Conservation (phyloP, 169 alveolate species). For the Theileria sp. region DNA sequence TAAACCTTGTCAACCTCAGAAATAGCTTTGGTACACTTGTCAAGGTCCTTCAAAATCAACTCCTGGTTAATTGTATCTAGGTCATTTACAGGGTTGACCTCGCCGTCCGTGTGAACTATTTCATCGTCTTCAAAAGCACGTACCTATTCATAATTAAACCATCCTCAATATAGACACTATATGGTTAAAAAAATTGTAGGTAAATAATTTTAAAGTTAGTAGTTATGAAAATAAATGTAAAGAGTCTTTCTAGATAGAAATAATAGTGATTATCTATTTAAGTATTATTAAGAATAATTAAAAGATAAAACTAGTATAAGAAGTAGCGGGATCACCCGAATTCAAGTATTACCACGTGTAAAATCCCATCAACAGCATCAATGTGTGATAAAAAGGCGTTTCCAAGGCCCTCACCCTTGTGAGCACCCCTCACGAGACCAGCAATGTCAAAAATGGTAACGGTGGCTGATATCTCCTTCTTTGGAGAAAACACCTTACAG, state of each 20-base stretch:
- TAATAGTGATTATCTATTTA: too few species aligned
- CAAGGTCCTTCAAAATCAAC: conserved; percentile 93
- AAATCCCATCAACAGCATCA: conserved; percentile 96
- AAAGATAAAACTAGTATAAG: too few species aligned
- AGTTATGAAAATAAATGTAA: not conserved
- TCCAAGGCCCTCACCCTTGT: conserved; percentile 98
- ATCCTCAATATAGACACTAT: not conserved
- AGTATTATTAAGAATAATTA: too few species aligned
- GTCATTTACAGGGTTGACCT: conserved; percentile 97
- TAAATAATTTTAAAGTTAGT: too few species aligned
- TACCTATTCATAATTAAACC: conserved; percentile 33
- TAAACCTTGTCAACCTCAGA: conserved; percentile 89
- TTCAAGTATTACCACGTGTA: conserved; percentile 89
- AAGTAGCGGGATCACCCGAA: too few species aligned
- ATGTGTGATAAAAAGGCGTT: conserved; percentile 97
- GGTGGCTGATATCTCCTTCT: conserved; percentile 92
- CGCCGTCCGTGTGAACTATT: conserved; percentile 96
- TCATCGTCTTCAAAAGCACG: conserved; percentile 96
- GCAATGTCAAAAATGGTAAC: conserved; percentile 97
- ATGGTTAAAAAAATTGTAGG: not conserved
- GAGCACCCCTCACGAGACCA: conserved; percentile 98
- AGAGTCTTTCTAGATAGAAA: not conserved
- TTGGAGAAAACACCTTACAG: conserved; percentile 91
- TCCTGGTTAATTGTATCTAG: conserved; percentile 92
- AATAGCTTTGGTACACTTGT: conserved; percentile 82